Conservation (phyloP, 495 filamentous ascomycete species). For the Aspergillus panamensis region DNA sequence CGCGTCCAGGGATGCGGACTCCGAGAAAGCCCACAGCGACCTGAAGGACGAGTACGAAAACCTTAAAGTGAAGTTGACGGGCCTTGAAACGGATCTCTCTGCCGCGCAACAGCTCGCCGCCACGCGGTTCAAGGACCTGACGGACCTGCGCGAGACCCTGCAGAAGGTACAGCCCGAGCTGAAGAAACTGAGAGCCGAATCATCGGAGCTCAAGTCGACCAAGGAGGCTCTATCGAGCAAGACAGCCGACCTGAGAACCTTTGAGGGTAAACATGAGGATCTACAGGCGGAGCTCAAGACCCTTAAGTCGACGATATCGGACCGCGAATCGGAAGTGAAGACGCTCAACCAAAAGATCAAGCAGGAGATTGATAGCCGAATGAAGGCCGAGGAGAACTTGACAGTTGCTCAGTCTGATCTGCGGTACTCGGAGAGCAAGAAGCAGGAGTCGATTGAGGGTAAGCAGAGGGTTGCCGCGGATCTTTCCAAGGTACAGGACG, state of each 20-base stretch:
- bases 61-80: constrained; percentile 63
- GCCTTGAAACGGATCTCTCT: constrained; percentile 77
- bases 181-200: constrained; percentile 68
- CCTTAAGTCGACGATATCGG: constrained; percentile 63
- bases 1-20: constrained; percentile 43
- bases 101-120: constrained; percentile 83
- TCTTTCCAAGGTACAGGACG: constrained; percentile 65
- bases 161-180: constrained; percentile 87
- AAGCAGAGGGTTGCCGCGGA: constrained; percentile 65
- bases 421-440: constrained; percentile 69
- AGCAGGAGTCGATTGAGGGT: constrained; percentile 68
- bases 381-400: constrained; percentile 73
- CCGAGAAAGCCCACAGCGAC: constrained; percentile 53
- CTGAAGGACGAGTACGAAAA: constrained; percentile 70
- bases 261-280: constrained; percentile 80
- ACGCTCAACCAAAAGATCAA: constrained; percentile 69
- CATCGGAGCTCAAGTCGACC: constrained; percentile 61
- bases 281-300: constrained; percentile 66
- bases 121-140: constrained; percentile 81
- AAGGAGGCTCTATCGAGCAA: constrained; percentile 71
- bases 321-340: constrained; percentile 74
- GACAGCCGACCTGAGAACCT: constrained; percentile 60
- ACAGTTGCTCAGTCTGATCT: constrained; percentile 68
- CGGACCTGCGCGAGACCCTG: constrained; percentile 69
- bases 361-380: constrained; percentile 66